Percentiles rank a stretch among this genome's conserved stretches.
Evolutionary conservation across 2,329 filamentous ascomycete genomes (phyloP).

Genomic region (Colletotrichum filicis): DNA sequence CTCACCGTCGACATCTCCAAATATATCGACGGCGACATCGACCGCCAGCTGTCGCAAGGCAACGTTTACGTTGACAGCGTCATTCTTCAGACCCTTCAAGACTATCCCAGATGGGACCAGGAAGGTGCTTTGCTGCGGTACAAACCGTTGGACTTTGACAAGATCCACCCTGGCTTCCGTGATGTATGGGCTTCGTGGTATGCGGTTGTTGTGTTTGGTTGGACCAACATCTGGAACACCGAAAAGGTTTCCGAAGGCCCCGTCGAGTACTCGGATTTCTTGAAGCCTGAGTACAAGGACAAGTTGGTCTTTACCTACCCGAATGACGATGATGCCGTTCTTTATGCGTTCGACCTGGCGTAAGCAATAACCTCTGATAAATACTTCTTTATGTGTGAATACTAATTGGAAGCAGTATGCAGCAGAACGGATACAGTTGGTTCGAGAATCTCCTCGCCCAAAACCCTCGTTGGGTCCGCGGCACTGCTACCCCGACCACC

Average conservation of each 20-base stretch:
- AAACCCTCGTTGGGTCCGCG: conserved; percentile 64
- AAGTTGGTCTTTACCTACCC: conserved; percentile 66
- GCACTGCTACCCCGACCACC: conserved; percentile 54
- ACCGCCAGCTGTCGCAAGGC: conserved; percentile 54
- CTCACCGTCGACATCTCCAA: conserved; percentile 66
- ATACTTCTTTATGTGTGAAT: background rate
- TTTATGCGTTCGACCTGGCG: conserved; percentile 62
- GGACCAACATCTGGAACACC: conserved; percentile 49
- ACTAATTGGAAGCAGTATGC: conserved; percentile 40
- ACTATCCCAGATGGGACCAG: conserved; percentile 62
- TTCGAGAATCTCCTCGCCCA: conserved; percentile 58
- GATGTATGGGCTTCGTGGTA: conserved; percentile 52
- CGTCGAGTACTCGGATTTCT: conserved; percentile 53
- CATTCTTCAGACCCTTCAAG: conserved; percentile 61
- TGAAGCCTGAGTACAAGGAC: conserved; percentile 62
- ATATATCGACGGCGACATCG: conserved; percentile 60
- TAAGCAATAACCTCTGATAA: conserved; percentile 39
- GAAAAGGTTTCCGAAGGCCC: conserved; percentile 46
- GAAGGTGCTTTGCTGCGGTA: conserved; percentile 60
- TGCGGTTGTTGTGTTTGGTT: conserved; percentile 51
- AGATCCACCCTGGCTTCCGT: conserved; percentile 53
- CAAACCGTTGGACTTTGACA: conserved; percentile 56
- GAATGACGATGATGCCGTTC: conserved; percentile 67
- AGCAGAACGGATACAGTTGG: conserved; percentile 56
- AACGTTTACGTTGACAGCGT: conserved; percentile 57